phyloP scores from a whole-genome alignment of 2,329 filamentous ascomycete genomes.

The Venturia carpophila region DNA sequence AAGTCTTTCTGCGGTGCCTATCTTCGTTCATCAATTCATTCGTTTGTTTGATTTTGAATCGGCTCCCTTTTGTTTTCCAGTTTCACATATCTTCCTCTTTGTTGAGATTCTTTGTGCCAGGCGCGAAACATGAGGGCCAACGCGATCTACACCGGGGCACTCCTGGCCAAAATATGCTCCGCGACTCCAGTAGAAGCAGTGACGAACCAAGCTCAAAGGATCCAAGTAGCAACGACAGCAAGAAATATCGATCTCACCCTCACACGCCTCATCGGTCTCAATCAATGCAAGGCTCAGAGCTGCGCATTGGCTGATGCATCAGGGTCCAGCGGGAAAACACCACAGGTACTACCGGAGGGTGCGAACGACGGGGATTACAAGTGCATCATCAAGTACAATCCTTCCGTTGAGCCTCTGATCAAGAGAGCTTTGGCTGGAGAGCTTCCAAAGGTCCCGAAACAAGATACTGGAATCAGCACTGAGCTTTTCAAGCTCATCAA shows the following conservation, averaged over 20 bases:
- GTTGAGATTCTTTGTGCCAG: background rate
- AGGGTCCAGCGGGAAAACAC: slow-evolving; percentile 1
- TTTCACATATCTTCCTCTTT: background rate
- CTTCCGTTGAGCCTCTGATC: slow-evolving; percentile 1
- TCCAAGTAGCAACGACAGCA: background rate
- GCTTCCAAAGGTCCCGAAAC: slow-evolving; percentile 7
- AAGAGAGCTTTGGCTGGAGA: background rate
- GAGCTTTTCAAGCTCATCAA: background rate
- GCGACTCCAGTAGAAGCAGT: background rate
- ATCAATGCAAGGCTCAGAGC: slow-evolving; percentile 14
- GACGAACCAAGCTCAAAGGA: background rate
- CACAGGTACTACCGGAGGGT: background rate
- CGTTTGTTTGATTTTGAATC: background rate
- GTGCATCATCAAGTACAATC: slow-evolving; percentile 16
- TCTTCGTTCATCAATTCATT: background rate
- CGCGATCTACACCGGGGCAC: background rate
- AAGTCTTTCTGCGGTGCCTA: background rate
- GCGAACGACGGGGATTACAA: slow-evolving; percentile 10
- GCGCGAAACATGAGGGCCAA: background rate
- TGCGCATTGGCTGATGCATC: slow-evolving; percentile 11
- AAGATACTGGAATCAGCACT: slow-evolving; percentile 4
- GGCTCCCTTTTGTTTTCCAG: background rate
- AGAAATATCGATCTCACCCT: background rate
- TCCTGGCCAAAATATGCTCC: slow-evolving; percentile 1
- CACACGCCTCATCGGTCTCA: background rate